phyloP scores from a whole-genome alignment of 2,329 filamentous ascomycete species.

The Raffaelea ambrosiae region DNA sequence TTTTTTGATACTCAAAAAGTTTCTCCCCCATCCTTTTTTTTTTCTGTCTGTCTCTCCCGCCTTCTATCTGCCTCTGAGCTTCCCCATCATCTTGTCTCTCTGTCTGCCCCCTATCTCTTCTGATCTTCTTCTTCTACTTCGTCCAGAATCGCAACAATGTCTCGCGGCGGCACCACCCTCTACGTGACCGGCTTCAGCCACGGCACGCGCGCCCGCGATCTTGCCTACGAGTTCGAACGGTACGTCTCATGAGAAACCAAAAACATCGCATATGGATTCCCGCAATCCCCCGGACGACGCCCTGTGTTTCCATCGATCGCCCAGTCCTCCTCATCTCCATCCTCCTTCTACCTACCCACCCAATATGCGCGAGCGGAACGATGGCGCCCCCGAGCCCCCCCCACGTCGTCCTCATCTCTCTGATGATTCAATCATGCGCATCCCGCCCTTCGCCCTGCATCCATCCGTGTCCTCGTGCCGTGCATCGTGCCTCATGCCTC shows the following conservation, averaged over 20 bases:
- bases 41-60: not conserved
- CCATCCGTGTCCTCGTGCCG: slow-evolving; percentile 15
- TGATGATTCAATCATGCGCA: too few species aligned
- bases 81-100: not conserved
- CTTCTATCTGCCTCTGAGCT: not conserved
- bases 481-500: too few species aligned
- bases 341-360: slow-evolving; percentile 5
- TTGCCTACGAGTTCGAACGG: slow-evolving; percentile 99
- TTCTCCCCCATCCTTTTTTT: not conserved
- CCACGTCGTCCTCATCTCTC: too few species aligned
- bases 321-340: slow-evolving; percentile 16
- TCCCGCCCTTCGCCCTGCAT: not conserved
- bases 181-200: slow-evolving; percentile 99
- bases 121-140: slow-evolving; percentile 5
- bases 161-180: slow-evolving; percentile 85
- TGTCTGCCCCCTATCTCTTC: not conserved
- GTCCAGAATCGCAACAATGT: slow-evolving; percentile 50
- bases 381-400: too few species aligned
- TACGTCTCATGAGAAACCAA: slow-evolving; percentile 50
- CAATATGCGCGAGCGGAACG: too few species aligned
- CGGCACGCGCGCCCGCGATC: slow-evolving; percentile 95
- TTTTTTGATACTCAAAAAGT: not conserved
- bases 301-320: not conserved
- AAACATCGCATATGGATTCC: too few species aligned
- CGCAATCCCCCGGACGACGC: slow-evolving; percentile 11